Evolutionary conservation across 225 moss, liverwort and hornwort species (phyloP), one percentile per base, ranked within the genome.

Genomic region (Asterella californica): DNA sequence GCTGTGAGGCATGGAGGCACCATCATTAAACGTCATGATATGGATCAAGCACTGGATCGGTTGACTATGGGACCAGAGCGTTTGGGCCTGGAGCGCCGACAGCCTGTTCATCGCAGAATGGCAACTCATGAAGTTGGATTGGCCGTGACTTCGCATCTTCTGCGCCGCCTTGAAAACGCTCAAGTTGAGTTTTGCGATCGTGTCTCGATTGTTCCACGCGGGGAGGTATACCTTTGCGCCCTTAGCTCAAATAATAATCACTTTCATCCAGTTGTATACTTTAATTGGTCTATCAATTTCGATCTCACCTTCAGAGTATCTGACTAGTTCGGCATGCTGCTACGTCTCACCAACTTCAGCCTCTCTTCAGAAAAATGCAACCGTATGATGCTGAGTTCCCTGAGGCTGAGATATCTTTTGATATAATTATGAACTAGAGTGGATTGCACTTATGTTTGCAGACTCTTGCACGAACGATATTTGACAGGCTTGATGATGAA

Each of bases 41-140:
- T 99, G 90, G 97, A 99, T 82, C 88, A 93, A 46, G 97, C 97
- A 33, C 93, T 99, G 18, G 97, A 99, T 81, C 94, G 97, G 49
- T 87, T 99, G 42, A 99, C 97, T 9, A 99, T 94, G 94, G 97
- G 97, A 60, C 90, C 95, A 8, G 97, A 92, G 79, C 87, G 97
- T 54, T 46, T 99, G 55, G 97, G 97, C n/a, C 80, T 92, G 86
- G 92, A 85, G 81, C 93, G 97, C 1, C 84, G 89, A 60, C 97
- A 93, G 74, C 92, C 94, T 76, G 93, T 99, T 73, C 97, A 99
- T 71, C 92, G 92, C 42, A 89, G 97, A 64, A 99, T 99, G 95
- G 97, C 97, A 36, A 85, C 97, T n/a, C 92, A 93, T 80, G 95
- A 99, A 85, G 85, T 92, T 50, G 97, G 97, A 36, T 80, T 99